These are phyloP conservation scores for Piloderma croceum DNA, from an alignment of 768 basidiomycete species.

Conservation along the genomic window DNA sequence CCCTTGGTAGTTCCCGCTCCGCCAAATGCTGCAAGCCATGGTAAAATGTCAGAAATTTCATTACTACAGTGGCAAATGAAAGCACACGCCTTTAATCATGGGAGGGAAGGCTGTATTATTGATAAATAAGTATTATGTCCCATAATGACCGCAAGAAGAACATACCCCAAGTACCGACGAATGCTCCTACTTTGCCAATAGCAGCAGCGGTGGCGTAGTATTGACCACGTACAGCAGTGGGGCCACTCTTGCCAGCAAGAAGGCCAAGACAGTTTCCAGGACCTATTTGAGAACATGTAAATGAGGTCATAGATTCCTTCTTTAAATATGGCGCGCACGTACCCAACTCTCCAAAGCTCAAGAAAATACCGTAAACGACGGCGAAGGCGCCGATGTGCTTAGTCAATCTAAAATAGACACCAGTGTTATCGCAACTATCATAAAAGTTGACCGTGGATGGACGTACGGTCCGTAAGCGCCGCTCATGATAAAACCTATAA, in stretches of 20 bases:
- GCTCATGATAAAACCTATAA: constrained; percentile 87
- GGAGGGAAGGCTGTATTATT: constrained; percentile 50
- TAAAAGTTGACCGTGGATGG: neutral
- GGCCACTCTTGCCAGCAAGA: constrained; percentile 78
- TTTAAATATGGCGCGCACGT: no score
- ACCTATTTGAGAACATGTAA: constrained; percentile 32
- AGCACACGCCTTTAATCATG: constrained; percentile 50
- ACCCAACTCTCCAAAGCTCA: constrained; percentile 85
- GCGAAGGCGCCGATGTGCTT: constrained; percentile 16
- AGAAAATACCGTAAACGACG: constrained; percentile 88
- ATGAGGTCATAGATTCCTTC: constrained; percentile 1
- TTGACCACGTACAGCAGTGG: constrained; percentile 81
- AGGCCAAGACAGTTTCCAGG: constrained; percentile 86
- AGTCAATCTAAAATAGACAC: constrained; percentile 1
- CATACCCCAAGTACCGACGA: constrained; percentile 76
- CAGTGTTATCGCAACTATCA: neutral
- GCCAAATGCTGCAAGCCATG: constrained; percentile 54
- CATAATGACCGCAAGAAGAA: constrained; percentile 1
- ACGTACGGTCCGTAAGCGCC: constrained; percentile 59
- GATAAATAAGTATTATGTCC: constrained; percentile 1
- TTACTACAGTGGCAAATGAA: neutral
- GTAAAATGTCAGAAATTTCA: constrained; percentile 8
- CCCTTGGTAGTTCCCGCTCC: constrained; percentile 46
- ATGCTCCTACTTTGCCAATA: constrained; percentile 79
- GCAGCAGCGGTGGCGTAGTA: constrained; percentile 86